Base-by-base conservation (phyloP, 805 yeast genomes). In the Debaryomyces hansenii region DNA sequence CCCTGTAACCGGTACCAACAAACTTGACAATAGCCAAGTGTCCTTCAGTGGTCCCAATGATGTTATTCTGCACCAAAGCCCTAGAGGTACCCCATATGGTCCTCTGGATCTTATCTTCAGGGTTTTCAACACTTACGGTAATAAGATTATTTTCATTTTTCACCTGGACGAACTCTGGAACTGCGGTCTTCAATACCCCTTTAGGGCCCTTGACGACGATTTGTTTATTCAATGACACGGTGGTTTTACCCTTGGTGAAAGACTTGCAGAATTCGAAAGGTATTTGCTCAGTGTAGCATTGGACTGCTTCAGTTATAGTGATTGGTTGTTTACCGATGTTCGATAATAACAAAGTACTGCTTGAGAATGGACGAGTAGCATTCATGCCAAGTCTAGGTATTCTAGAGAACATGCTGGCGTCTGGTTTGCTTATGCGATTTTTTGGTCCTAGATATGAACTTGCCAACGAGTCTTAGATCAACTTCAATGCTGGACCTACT, bases 1-100 rank as follows among this genome's bases (percentile, higher is more conserved):
- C 96, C 69, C 98, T 84, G 78, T 87, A 94, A 64, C 99, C 99
- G 10, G 98, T 92, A 54, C 99, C 99, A 14, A 90, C 95, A 55
- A 94, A 85, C 67, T 83, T 87, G 52, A 94, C 76, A 46, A 91
- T 86, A 20, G 94, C 82, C 50, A 90, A 68, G 64, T 94, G 98
- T 11, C 98, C 98, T 57, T 91, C 98, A 35, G 90, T 83, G 34
- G 90, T 96, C 43, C 99, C 99, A 32, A 80, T 73, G 24, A 92
- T 77, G 55, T 86, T 80, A 69, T 92, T 92, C 58, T 83, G 81
- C 40, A 94, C 64, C 48, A 85, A 74, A 0, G 95, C 78, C 63
- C 99, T 80, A 43, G 85, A 78, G 5, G 98, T 94, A 14, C 99
- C 99, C 98, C 98, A 94, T 80, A 94, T 82, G 15, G 95, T 74